Evolutionary conservation across 192 early-diverging fungal species (phyloP).

Genomic region (Spinellus fusiger): DNA sequence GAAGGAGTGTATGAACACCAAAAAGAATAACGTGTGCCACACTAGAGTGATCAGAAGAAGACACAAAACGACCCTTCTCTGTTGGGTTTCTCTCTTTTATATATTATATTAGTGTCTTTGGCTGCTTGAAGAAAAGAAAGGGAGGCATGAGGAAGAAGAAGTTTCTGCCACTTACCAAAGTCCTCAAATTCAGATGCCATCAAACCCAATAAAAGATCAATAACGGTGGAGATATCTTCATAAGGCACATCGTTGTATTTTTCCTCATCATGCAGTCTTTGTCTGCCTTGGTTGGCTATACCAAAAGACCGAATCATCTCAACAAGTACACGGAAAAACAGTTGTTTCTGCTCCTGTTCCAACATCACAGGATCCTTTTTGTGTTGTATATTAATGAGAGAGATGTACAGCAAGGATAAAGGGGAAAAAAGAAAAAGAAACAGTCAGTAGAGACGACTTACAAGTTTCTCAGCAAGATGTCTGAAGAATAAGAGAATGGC

Average conservation of each 20-base stretch:
- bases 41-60: constrained; percentile 18
- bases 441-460: too few species aligned
- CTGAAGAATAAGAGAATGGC: constrained; percentile 53
- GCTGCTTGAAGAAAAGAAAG: background rate
- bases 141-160: too few species aligned
- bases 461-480: constrained; percentile 43
- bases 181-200: constrained; percentile 56
- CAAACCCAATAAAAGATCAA: constrained; percentile 53
- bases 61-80: too few species aligned
- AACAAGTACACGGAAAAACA: constrained; percentile 38
- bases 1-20: constrained; percentile 63
- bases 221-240: constrained; percentile 53
- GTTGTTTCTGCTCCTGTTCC: constrained; percentile 37
- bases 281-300: constrained; percentile 42
- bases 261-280: constrained; percentile 33
- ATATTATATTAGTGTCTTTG: background rate
- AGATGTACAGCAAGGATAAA: too few species aligned
- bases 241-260: constrained; percentile 62
- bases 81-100: too few species aligned
- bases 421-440: too few species aligned
- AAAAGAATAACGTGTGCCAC: constrained; percentile 64
- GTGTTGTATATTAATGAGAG: too few species aligned
- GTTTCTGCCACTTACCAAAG: constrained; percentile 28
- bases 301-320: constrained; percentile 54
- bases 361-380: constrained; percentile 37